Conservation (phyloP, 2,329 filamentous ascomycete genomes). For the Diaporthe longicolla region DNA sequence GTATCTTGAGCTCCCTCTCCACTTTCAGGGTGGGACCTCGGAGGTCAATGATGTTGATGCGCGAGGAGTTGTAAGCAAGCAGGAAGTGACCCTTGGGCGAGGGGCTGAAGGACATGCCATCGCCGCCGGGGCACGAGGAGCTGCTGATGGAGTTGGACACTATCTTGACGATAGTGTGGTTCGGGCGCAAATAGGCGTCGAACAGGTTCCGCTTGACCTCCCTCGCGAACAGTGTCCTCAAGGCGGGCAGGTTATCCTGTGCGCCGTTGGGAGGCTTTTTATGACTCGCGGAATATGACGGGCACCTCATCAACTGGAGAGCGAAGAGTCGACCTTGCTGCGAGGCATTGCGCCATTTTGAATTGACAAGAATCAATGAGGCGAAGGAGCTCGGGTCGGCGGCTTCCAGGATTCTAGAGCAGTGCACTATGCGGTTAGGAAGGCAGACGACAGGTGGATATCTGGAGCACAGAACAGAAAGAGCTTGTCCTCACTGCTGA, state of each 20-base stretch:
- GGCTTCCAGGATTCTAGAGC: slow-evolving; percentile 69
- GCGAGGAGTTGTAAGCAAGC: slow-evolving; percentile 86
- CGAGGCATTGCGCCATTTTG: slow-evolving; percentile 75
- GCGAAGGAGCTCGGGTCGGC: slow-evolving; percentile 76
- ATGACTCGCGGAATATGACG: slow-evolving; percentile 69
- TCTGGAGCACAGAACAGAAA: slow-evolving; percentile 29
- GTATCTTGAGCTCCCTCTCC: slow-evolving; percentile 83
- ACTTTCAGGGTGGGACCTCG: slow-evolving; percentile 72
- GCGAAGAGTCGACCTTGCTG: slow-evolving; percentile 75
- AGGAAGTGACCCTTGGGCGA: slow-evolving; percentile 82
- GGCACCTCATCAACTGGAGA: slow-evolving; percentile 72
- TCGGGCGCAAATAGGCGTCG: slow-evolving; percentile 80
- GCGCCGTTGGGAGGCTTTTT: slow-evolving; percentile 51
- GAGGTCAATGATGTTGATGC: slow-evolving; percentile 84
- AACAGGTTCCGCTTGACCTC: slow-evolving; percentile 85
- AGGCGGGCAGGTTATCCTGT: slow-evolving; percentile 67
- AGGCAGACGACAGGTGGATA: background rate
- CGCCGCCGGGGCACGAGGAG: slow-evolving; percentile 84
- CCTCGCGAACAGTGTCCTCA: slow-evolving; percentile 76
- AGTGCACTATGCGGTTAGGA: slow-evolving; percentile 24
- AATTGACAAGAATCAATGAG: slow-evolving; percentile 75
- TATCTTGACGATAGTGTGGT: slow-evolving; percentile 80
- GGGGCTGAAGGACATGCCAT: slow-evolving; percentile 87
- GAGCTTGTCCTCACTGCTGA: slow-evolving; percentile 67
- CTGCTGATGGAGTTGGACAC: slow-evolving; percentile 89